Evolutionary conservation across 176 grass and related monocot species (phyloP).

Genomic region (Avena atlantica): DNA sequence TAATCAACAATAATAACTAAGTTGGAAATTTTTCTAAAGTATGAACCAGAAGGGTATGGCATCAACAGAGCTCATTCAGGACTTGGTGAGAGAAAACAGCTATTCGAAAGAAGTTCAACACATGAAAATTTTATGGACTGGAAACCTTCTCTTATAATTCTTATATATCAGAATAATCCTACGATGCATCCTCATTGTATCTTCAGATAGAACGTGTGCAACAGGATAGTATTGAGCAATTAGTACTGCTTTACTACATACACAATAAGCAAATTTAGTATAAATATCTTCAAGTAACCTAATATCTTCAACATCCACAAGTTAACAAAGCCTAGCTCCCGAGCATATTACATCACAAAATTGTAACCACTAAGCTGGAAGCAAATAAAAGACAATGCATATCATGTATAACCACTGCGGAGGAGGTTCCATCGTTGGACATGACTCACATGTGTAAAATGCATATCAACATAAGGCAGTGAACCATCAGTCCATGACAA

Average conservation of each 20-base stretch:
- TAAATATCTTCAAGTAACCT: not conserved
- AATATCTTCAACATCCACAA: not conserved
- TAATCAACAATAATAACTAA: constrained; percentile 30
- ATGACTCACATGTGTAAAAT: constrained; percentile 31
- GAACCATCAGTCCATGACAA: not conserved
- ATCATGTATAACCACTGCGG: constrained; percentile 15
- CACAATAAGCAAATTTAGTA: not conserved
- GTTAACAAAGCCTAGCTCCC: not conserved
- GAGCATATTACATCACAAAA: constrained; percentile 2
- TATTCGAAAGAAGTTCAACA: constrained; percentile 11
- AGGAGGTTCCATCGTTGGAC: constrained; percentile 7
- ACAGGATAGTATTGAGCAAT: constrained; percentile 17
- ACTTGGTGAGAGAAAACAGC: constrained; percentile 5
- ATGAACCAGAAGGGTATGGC: constrained; percentile 19
- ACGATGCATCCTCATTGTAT: constrained; percentile 1
- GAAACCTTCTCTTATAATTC: constrained; percentile 4
- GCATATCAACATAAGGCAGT: not conserved
- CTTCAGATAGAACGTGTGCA: not conserved
- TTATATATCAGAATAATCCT: constrained; percentile 16
- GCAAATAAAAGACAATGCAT: constrained; percentile 41
- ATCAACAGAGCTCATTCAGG: constrained; percentile 8
- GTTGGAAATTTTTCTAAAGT: constrained; percentile 4
- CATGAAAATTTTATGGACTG: not conserved
- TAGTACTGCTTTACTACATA: not conserved
- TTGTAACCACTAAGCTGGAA: not conserved